Conservation (phyloP, 164 flowering plant genomes). For the Dillenia turbinata region DNA sequence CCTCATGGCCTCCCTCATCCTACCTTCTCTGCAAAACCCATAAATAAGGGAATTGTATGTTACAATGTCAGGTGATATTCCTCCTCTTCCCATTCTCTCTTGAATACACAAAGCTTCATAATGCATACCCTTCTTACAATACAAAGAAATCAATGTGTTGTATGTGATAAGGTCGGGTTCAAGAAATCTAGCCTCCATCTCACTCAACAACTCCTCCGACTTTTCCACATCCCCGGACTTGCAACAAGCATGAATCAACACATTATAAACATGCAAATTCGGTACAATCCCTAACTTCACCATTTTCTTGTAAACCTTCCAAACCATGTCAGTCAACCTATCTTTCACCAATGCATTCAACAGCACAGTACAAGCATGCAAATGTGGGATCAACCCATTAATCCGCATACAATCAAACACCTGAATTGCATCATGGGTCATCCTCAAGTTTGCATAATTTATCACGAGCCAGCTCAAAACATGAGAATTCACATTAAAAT, state of each 20-base stretch:
- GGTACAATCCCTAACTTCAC: constrained; percentile 53
- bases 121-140: constrained; percentile 83
- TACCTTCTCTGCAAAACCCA: constrained; percentile 78
- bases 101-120: constrained; percentile 77
- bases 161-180: constrained; percentile 67
- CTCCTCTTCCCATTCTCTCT: constrained; percentile 69
- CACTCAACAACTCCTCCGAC: constrained; percentile 55
- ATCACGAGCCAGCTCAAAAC: constrained; percentile 86
- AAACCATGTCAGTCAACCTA: constrained; percentile 53
- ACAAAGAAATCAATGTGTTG: constrained; percentile 76
- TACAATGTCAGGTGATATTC: constrained; percentile 72
- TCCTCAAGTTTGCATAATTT: constrained; percentile 51
- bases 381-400: constrained; percentile 51
- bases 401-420: constrained; percentile 74
- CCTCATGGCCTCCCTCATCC: constrained; percentile 82
- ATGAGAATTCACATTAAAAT: constrained; percentile 54
- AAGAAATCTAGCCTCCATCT: constrained; percentile 56
- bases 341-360: constrained; percentile 65
- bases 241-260: constrained; percentile 83
- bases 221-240: constrained; percentile 68
- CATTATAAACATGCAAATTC: constrained; percentile 71
- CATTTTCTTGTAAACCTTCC: constrained; percentile 74
- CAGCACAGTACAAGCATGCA: constrained; percentile 75
- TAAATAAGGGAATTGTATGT: constrained; percentile 77
- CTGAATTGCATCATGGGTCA: constrained; percentile 67